Base-by-base conservation (phyloP, 192 early-diverging fungal species). In the Podila horticola region DNA sequence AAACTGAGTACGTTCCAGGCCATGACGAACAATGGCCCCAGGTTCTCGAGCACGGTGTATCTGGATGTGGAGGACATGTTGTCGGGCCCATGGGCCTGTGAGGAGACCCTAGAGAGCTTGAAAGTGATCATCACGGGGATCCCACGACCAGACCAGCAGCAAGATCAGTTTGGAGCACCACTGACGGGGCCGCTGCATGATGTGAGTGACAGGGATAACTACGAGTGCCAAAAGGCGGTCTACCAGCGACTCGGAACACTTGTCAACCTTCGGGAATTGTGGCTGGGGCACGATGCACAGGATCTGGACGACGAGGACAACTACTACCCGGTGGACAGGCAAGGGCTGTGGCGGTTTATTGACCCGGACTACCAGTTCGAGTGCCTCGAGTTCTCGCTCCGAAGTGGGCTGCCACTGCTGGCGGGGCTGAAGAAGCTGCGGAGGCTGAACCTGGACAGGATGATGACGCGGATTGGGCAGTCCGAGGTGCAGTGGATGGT, bases 291-390 rank as follows among this genome's bases (percentile, higher is more conserved):
- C 12, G 76, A 79, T 29, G 67, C 31, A 36, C 76, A 72, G 26
- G 76, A 79, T n/a, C 55, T 79, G 45, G 76, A 79, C 15, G 76
- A 79, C 60, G 76, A 79, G 31, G 70, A 72, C 19, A 79, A 79
- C 33, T 79, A 79, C 58, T 51, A 72, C 26, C 34, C 60, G 15
- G 62, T 65, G 33, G 74, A 69, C 4, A 26, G 64, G n/a, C 58
- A 72, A 17, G 76, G 76, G 0, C 70, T 66, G 26, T 79, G 69
- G 65, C 30, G 34, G 52, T 79, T 52, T 51, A 79, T 79, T 58
- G 76, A 79, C 36, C 76, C 76, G 0, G 76, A 79, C 9, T 66
- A 67, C 10, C 76, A 79, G 66, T 71, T 72, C 63, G 70, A 71
- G 30, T 79, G 76, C 45, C 66, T 79, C 24, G 70, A 79, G 45